These are phyloP conservation scores for Talaromyces proteolyticus DNA, from an alignment of 495 filamentous ascomycete species.

Conservation along the genomic window DNA sequence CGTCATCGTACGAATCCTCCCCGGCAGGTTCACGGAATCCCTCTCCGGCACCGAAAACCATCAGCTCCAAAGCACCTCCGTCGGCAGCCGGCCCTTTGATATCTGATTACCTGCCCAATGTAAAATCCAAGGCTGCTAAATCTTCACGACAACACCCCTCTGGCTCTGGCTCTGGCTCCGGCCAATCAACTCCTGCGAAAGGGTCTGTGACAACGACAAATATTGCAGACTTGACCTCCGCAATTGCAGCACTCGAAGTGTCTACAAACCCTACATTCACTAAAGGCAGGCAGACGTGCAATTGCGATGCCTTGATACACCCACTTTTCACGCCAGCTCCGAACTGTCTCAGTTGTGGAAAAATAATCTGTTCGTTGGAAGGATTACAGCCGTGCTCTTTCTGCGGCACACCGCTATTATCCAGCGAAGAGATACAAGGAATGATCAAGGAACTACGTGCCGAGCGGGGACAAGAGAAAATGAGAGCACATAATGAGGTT, in stretches of 20 bases:
- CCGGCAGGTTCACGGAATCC: constrained; percentile 27
- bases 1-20: constrained; percentile 18
- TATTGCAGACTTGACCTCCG: constrained; percentile 79
- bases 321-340: constrained; percentile 80
- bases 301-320: constrained; percentile 80
- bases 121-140: constrained; percentile 54
- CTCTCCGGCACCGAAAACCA: constrained; percentile 29
- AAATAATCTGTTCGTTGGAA: constrained; percentile 94
- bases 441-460: constrained; percentile 85
- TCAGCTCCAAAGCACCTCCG: constrained; percentile 51
- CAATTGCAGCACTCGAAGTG: constrained; percentile 84
- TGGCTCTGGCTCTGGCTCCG: constrained; percentile 2
- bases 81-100: constrained; percentile 71
- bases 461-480: constrained; percentile 80
- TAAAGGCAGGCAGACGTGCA: constrained; percentile 57
- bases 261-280: constrained; percentile 74
- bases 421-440: constrained; percentile 61
- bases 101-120: constrained; percentile 65
- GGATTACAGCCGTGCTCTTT: constrained; percentile 94
- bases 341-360: constrained; percentile 89
- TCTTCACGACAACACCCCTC: constrained; percentile 14
- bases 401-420: constrained; percentile 70
- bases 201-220: constrained; percentile 51
- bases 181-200: constrained; percentile 45
- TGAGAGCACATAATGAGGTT: constrained; percentile 74